Conservation (phyloP, 768 basidiomycete genomes). For the Mycena sanguinolenta region DNA sequence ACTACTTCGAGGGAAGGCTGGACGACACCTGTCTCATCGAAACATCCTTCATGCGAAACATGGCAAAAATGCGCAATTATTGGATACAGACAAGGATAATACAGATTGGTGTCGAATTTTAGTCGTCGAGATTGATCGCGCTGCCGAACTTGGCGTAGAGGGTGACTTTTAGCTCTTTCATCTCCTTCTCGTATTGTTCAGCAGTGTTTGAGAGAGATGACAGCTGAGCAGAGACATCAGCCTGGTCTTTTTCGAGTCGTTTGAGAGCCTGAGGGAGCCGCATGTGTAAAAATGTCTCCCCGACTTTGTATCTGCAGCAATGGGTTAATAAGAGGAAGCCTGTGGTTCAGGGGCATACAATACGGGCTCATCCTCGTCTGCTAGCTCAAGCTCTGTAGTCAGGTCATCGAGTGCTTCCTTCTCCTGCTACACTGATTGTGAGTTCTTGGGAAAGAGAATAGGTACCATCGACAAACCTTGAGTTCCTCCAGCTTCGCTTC, state of each 20-base stretch:
- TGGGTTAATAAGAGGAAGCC: neutral
- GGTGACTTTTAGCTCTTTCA: conserved; percentile 84
- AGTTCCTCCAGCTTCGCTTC: conserved; percentile 80
- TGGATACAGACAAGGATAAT: conserved; percentile 10
- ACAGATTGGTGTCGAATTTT: conserved; percentile 8
- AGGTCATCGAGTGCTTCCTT: conserved; percentile 96
- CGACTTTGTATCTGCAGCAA: conserved; percentile 87
- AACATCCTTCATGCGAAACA: too few relatives aligned
- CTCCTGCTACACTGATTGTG: conserved; percentile 76
- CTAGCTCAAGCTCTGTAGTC: conserved; percentile 87
- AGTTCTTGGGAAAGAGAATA: conserved; percentile 17
- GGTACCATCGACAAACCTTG: conserved; percentile 64
- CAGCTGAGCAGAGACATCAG: conserved; percentile 68
- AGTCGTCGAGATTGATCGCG: conserved; percentile 94
- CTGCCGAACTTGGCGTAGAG: conserved; percentile 94
- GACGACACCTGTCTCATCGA: too few relatives aligned
- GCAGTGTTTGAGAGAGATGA: conserved; percentile 62
- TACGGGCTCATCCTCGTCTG: conserved; percentile 86
- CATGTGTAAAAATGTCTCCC: conserved; percentile 90
- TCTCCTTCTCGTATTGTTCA: conserved; percentile 77
- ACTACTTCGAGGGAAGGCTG: too few relatives aligned
- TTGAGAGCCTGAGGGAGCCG: conserved; percentile 75
- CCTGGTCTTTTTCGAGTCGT: conserved; percentile 79
- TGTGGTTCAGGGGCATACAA: conserved; percentile 61
- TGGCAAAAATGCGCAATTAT: conserved; percentile 1